Evolutionary conservation across 495 filamentous ascomycete genomes (phyloP).

Genomic region (Hyaloscypha variabilis): DNA sequence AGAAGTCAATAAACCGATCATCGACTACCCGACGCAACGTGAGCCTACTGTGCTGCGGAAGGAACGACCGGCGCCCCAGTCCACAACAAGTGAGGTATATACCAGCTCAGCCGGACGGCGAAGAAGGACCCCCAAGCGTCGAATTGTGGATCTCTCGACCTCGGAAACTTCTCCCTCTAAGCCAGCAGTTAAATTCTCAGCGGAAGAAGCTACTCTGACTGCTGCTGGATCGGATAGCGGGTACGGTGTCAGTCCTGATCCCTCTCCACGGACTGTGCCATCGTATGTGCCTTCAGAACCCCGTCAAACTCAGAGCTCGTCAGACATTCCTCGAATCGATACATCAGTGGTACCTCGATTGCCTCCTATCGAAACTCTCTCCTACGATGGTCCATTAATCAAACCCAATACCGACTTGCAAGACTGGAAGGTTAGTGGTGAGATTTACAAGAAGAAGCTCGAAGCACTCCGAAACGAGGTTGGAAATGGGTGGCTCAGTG

Average conservation of each 20-base stretch:
- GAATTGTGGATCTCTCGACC: constrained; percentile 81
- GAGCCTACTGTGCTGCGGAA: constrained; percentile 54
- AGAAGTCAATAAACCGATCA: constrained; percentile 64
- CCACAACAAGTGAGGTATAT: constrained; percentile 50
- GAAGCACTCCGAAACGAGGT: constrained; percentile 83
- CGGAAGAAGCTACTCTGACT: constrained; percentile 21
- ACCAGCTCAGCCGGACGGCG: constrained; percentile 47
- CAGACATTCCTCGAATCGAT: constrained; percentile 49
- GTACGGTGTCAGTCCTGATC: constrained; percentile 32
- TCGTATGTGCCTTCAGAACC: constrained; percentile 26
- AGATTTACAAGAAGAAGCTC: constrained; percentile 82
- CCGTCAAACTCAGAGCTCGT: constrained; percentile 31
- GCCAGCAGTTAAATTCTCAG: constrained; percentile 20
- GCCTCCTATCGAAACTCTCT: constrained; percentile 41
- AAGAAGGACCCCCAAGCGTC: constrained; percentile 62
- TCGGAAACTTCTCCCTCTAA: constrained; percentile 51
- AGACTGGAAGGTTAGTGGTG: constrained; percentile 71
- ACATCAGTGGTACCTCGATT: constrained; percentile 43
- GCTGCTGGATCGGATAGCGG: constrained; percentile 24
- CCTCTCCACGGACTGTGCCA: constrained; percentile 26
- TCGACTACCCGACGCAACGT: constrained; percentile 45
- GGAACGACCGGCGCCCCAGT: constrained; percentile 46
- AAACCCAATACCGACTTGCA: constrained; percentile 43
- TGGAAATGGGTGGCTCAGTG: constrained; percentile 81
- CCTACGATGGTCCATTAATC: constrained; percentile 41